A percentile compares a stretch with the other conserved stretches of the same genome.
These are phyloP conservation scores for Coemansia sp. DNA, from an alignment of 192 early-diverging fungal species.

Conservation along the genomic window DNA sequence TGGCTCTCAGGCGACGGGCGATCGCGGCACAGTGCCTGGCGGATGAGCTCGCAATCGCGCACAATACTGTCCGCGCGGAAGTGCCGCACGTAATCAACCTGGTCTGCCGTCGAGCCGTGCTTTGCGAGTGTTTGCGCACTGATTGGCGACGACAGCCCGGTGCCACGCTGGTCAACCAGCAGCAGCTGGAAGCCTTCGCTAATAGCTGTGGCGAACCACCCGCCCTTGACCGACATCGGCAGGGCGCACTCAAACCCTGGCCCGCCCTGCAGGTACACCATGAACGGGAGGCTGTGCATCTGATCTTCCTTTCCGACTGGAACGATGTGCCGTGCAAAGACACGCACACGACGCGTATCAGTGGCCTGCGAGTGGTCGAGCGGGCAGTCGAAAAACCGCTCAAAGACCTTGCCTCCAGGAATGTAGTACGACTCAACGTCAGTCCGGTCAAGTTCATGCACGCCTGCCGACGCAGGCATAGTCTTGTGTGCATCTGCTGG, in stretches of 20 bases:
- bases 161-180: conserved; percentile 69
- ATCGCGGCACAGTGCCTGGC: conserved; percentile 53
- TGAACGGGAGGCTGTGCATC: conserved; percentile 55
- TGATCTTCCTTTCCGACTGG: conserved; percentile 51
- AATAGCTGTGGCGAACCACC: conserved; percentile 58
- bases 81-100: conserved; percentile 59
- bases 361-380: conserved; percentile 46
- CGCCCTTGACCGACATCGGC: conserved; percentile 46
- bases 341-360: conserved; percentile 27
- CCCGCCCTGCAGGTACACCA: conserved; percentile 62
- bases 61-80: conserved; percentile 73
- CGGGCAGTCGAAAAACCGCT: conserved; percentile 59
- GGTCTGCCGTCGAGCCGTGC: conserved; percentile 51
- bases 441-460: conserved; percentile 53
- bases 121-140: conserved; percentile 50
- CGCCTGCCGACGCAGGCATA: not conserved
- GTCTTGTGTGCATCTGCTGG: not conserved
- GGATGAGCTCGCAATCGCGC: conserved; percentile 64
- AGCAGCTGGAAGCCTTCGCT: conserved; percentile 65
- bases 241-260: conserved; percentile 57
- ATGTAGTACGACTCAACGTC: conserved; percentile 53
- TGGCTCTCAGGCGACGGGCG: conserved; percentile 27
- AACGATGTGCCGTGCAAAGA: conserved; percentile 60
- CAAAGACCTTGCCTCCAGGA: conserved; percentile 58
- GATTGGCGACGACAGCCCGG: conserved; percentile 61